phyloP scores from a whole-genome alignment of 352 stramenopile genomes.

The Pelagophyceae sp. region DNA sequence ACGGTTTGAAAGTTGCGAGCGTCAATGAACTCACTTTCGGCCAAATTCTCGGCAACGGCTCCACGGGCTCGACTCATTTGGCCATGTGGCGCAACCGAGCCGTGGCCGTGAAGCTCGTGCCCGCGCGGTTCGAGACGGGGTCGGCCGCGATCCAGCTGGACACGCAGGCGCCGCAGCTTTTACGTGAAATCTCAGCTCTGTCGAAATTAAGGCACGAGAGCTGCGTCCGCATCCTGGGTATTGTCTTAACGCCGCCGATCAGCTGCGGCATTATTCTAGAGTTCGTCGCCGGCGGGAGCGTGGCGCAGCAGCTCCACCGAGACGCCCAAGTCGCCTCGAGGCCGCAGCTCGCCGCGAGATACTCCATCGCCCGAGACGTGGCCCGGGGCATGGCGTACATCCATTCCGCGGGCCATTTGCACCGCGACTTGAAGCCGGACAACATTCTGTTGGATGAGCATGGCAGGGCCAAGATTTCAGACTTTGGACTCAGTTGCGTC shows the following conservation, averaged over 20 bases:
- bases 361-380: slow-evolving; percentile 26
- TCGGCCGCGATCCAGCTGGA: no score
- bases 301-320: background rate
- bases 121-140: no score
- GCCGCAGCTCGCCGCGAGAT: background rate
- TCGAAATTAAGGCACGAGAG: background rate
- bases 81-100: background rate
- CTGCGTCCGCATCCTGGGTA: slow-evolving; percentile 7
- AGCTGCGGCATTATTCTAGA: slow-evolving; percentile 3
- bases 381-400: slow-evolving; percentile 80
- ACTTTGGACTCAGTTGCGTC: slow-evolving; percentile 55
- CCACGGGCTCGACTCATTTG: background rate
- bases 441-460: slow-evolving; percentile 76
- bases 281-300: background rate
- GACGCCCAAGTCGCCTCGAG: background rate
- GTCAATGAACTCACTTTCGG: background rate
- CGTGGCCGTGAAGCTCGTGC: slow-evolving; percentile 11
- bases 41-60: background rate
- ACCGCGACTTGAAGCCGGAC: slow-evolving; percentile 89
- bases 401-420: slow-evolving; percentile 81
- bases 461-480: slow-evolving; percentile 69
- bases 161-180: background rate
- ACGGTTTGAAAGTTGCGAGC: background rate
- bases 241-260: background rate
- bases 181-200: background rate